Percentiles rank a stretch among this genome's conserved stretches.
Conservation (phyloP, 768 basidiomycete genomes). For the Kwoniella heveanensis region DNA sequence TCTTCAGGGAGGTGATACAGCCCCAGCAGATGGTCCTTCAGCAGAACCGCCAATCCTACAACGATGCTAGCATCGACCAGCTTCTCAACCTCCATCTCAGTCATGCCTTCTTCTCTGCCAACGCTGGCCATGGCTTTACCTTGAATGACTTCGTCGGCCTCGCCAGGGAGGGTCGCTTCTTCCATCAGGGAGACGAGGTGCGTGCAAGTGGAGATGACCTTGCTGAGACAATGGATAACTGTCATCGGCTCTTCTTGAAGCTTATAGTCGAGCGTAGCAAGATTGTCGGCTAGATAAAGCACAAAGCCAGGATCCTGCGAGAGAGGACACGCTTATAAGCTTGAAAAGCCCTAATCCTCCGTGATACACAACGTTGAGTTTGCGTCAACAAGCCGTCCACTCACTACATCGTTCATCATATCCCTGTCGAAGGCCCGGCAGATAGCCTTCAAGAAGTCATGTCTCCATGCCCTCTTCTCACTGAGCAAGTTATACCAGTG, state of each 20-base stretch:
- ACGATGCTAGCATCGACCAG: conserved; percentile 64
- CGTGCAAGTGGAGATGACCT: conserved; percentile 61
- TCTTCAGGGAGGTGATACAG: conserved; percentile 88
- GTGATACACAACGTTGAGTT: no score
- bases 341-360: no score
- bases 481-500: conserved; percentile 88
- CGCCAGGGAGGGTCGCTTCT: conserved; percentile 74
- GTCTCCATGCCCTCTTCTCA: conserved; percentile 81
- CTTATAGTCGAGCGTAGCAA: conserved; percentile 89
- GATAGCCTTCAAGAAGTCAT: conserved; percentile 83
- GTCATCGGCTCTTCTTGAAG: conserved; percentile 89
- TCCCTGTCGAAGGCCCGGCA: conserved; percentile 79
- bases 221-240: conserved; percentile 66
- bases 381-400: background rate
- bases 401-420: conserved; percentile 38
- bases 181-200: conserved; percentile 75
- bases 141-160: conserved; percentile 69
- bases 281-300: conserved; percentile 93
- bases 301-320: conserved; percentile 75
- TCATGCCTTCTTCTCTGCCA: conserved; percentile 4
- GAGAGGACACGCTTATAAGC: background rate
- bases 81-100: conserved; percentile 19
- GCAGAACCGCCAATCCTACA: conserved; percentile 79
- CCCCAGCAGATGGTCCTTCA: conserved; percentile 80
- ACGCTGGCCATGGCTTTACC: conserved; percentile 19